phyloP scores from a whole-genome alignment of 768 basidiomycete genomes.

The Fomitopsis pulvina region DNA sequence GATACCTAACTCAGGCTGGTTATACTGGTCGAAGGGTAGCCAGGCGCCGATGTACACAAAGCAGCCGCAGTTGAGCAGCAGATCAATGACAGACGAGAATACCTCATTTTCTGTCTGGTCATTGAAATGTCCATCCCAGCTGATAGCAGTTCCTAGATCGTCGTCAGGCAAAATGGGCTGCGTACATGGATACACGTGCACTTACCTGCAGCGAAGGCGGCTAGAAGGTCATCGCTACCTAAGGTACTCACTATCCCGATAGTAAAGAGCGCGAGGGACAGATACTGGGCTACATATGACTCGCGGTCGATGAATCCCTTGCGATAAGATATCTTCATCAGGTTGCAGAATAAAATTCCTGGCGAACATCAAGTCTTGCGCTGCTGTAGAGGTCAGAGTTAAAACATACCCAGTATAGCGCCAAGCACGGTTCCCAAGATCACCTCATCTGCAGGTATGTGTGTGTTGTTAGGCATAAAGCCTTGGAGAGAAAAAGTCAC shows the following conservation, averaged over 20 bases:
- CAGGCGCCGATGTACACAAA: slow-evolving; percentile 89
- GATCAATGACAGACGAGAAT: slow-evolving; percentile 88
- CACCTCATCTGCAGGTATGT: slow-evolving; percentile 59
- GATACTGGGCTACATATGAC: slow-evolving; percentile 83
- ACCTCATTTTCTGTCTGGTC: slow-evolving; percentile 74
- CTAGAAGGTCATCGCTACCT: slow-evolving; percentile 84
- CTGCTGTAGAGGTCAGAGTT: background rate
- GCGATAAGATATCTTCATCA: slow-evolving; percentile 66
- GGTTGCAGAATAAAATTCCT: slow-evolving; percentile 62
- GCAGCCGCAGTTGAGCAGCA: slow-evolving; percentile 74
- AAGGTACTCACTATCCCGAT: slow-evolving; percentile 75
- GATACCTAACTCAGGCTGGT: slow-evolving; percentile 50
- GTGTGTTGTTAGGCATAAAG: background rate
- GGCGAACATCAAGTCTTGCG: slow-evolving; percentile 1
- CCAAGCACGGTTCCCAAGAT: slow-evolving; percentile 69
- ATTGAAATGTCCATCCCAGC: slow-evolving; percentile 87
- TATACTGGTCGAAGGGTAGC: slow-evolving; percentile 61
- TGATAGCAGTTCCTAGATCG: slow-evolving; percentile 71
- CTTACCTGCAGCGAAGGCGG: slow-evolving; percentile 77
- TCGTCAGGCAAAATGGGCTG: background rate
- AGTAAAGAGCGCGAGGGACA: slow-evolving; percentile 66
- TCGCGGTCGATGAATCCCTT: slow-evolving; percentile 69
- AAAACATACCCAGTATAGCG: slow-evolving; percentile 36
- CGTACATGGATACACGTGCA: background rate
- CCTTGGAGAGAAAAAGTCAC: slow-evolving; percentile 18